phyloP scores from a whole-genome alignment of 2,329 filamentous ascomycete genomes.

The Parastagonospora avenae region DNA sequence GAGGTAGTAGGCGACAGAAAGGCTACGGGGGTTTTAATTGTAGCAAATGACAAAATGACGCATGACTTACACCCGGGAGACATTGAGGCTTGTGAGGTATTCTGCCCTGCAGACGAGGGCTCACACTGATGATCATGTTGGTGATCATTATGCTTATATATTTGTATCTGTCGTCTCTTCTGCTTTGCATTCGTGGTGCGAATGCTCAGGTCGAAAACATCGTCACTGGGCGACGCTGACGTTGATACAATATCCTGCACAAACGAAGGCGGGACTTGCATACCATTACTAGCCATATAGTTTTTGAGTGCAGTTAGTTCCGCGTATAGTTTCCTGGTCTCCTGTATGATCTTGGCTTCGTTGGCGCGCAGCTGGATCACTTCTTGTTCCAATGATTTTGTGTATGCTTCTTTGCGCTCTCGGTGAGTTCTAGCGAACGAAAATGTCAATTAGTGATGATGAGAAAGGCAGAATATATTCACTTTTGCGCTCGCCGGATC shows the following conservation, averaged over 20 bases:
- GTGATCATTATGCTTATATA: no score
- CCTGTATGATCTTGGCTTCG: slow-evolving; percentile 34
- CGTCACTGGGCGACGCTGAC: not conserved
- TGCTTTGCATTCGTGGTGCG: no score
- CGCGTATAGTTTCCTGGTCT: slow-evolving; percentile 28
- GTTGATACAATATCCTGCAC: not conserved
- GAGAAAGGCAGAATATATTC: not conserved
- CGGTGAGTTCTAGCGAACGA: slow-evolving; percentile 30
- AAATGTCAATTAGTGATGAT: not conserved
- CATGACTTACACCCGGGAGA: no score
- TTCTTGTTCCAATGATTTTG: slow-evolving; percentile 34
- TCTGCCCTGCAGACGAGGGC: no score
- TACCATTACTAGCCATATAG: slow-evolving; percentile 22
- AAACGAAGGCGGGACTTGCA: slow-evolving; percentile 9
- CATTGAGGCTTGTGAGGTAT: no score
- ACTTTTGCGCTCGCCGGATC: slow-evolving; percentile 45
- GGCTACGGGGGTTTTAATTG: not conserved
- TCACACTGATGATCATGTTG: no score
- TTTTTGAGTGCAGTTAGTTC: slow-evolving; percentile 28
- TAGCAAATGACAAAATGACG: no score
- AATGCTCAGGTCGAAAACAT: not conserved
- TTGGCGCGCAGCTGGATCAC: slow-evolving; percentile 36
- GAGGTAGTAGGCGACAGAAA: not conserved
- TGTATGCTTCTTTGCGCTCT: slow-evolving; percentile 42
- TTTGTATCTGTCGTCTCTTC: no score